These are phyloP conservation scores for Syzygium grande DNA, from an alignment of 345 rosid species.

Conservation along the genomic window DNA sequence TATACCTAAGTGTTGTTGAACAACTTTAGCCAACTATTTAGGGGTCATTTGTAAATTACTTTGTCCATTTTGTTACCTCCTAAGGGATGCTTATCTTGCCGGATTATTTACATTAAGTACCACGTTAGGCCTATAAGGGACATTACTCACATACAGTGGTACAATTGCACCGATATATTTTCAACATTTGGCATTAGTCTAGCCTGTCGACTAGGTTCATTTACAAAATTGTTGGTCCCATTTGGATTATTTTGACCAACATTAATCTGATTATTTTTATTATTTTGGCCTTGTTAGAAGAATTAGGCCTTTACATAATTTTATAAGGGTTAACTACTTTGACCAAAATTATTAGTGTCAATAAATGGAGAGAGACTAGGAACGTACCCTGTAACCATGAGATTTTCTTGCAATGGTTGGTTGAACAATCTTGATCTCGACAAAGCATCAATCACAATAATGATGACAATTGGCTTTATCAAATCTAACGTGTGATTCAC, in stretches of 20 bases:
- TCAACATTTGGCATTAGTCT: neutral
- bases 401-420: neutral
- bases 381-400: neutral
- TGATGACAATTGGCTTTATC: neutral
- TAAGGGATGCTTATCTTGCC: neutral
- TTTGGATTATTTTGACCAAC: neutral
- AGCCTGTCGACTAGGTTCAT: neutral
- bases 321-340: neutral
- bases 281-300: neutral
- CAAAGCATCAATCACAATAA: neutral
- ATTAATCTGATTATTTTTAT: neutral
- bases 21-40: neutral
- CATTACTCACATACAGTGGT: neutral
- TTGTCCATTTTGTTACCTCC: neutral
- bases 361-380: neutral
- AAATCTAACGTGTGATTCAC: neutral
- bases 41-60: neutral
- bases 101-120: neutral
- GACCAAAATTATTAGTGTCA: neutral
- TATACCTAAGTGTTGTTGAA: neutral
- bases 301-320: neutral
- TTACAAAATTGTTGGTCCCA: neutral
- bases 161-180: neutral
- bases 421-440: neutral
- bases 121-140: neutral